Evolutionary conservation across 1,284 basidiomycete species (phyloP).

Genomic region (Coriolopsis trogii): DNA sequence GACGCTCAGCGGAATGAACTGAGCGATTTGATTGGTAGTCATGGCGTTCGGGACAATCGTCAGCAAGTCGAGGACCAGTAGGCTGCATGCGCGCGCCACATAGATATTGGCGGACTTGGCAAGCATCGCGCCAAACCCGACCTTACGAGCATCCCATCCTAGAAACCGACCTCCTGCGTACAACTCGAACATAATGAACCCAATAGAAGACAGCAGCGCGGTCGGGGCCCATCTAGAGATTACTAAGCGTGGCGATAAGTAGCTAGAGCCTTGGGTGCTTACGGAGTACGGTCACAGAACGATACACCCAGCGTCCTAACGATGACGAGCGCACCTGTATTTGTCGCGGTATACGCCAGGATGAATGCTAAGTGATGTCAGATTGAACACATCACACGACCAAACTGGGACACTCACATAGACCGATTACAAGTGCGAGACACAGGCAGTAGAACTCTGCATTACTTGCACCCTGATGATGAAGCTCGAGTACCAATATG

Average conservation of each 20-base stretch:
- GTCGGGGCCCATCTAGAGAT: constrained; percentile 38
- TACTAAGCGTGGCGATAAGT: background rate
- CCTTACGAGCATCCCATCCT: constrained; percentile 6
- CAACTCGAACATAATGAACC: constrained; percentile 45
- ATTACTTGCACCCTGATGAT: constrained; percentile 33
- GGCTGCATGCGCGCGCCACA: constrained; percentile 34
- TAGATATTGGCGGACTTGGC: constrained; percentile 28
- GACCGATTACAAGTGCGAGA: constrained; percentile 37
- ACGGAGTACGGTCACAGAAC: constrained; percentile 40
- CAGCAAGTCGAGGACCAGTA: constrained; percentile 49
- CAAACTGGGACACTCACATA: constrained; percentile 41
- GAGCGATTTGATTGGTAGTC: constrained; percentile 42
- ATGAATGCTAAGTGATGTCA: constrained; percentile 39
- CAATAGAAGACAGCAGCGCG: constrained; percentile 44
- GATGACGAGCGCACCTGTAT: constrained; percentile 36
- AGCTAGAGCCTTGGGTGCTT: constrained; percentile 14
- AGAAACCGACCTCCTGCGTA: constrained; percentile 41
- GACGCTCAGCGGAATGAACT: constrained; percentile 52
- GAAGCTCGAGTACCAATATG: constrained; percentile 46
- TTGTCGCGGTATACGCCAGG: constrained; percentile 46
- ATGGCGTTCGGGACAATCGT: constrained; percentile 45
- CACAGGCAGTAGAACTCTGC: constrained; percentile 42
- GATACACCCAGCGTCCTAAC: constrained; percentile 24
- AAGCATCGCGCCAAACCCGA: constrained; percentile 36
- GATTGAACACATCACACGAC: background rate